Evolutionary conservation across 2,329 filamentous ascomycete species (phyloP), one percentile per base, ranked within the genome.

Genomic region (Fusarium tanahbumbuense): DNA sequence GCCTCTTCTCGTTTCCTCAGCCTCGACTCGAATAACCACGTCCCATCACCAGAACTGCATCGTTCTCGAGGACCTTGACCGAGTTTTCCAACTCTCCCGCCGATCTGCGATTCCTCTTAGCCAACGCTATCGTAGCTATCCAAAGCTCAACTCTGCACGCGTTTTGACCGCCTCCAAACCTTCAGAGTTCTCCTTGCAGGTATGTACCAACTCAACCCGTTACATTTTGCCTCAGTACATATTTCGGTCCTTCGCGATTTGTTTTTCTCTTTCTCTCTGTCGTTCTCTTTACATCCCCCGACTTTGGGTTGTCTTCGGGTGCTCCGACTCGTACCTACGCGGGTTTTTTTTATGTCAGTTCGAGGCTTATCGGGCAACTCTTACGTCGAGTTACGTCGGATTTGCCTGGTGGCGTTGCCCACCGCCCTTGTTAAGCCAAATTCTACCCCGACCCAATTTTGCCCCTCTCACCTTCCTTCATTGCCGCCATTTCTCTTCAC

Each of bases 321-420:
- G 28, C 12, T 9, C 58, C 55, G 55, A 62, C 52, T 56, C 55
- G 37, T 57, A 18, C 37, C 54, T 54, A 53, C 45, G 47, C 48
- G 64, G 42, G 59, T 71, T 65, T 68, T 65, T 68, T 58, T 22
- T 22, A 48, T 44, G 20, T 34, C 23, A 52, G 25, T 47, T 52
- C 60, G 56, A 47, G 50, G 56, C 63, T 60, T 57, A 54, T 49
- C 65, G 42, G 57, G 49, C 57, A 52, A 58, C 56, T 71, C 58
- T 64, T 60, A 60, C 61, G 53, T 72, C 60, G 56, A 72, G 54
- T 68, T 70, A 45, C 60, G 66, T 68, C 65, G 59, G 68, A 59
- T 75, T 75, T 75, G 71, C 73, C 60, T 75, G 70, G 73, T 75
- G 73, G 73, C 73, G 73, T 66, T 75, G 70, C 47, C 71, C 62